These are phyloP conservation scores for Yarrowia sp. DNA, from an alignment of 805 yeast species.

Conservation along the genomic window DNA sequence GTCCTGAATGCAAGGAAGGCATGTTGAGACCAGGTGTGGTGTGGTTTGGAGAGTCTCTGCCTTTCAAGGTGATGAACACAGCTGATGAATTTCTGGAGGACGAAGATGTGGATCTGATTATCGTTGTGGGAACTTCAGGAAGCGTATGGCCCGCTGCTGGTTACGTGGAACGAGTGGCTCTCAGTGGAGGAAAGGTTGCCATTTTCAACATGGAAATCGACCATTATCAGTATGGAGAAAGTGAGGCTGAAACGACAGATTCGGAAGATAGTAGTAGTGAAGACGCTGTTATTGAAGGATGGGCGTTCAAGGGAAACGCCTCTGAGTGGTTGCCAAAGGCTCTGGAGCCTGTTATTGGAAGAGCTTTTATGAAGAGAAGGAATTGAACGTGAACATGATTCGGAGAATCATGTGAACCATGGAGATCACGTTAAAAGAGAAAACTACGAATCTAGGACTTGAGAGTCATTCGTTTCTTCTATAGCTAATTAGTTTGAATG, in stretches of 20 bases:
- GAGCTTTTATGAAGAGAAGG: constrained; percentile 6
- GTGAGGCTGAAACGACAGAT: constrained; percentile 48
- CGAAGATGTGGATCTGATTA: constrained; percentile 62
- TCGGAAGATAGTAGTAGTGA: constrained; percentile 42
- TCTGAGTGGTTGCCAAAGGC: constrained; percentile 67
- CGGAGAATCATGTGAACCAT: neutral
- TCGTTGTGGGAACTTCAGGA: constrained; percentile 84
- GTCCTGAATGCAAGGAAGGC: constrained; percentile 71
- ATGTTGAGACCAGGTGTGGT: constrained; percentile 84
- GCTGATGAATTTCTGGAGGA: constrained; percentile 69
- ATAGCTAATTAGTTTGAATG: neutral
- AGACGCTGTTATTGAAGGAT: constrained; percentile 44
- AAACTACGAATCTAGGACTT: no score
- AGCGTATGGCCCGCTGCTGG: constrained; percentile 91
- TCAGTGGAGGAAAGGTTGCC: constrained; percentile 78
- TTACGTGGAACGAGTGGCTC: constrained; percentile 71
- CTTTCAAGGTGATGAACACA: constrained; percentile 56
- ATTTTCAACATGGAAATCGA: constrained; percentile 59
- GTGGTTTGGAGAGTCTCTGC: constrained; percentile 91
- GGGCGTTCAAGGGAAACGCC: constrained; percentile 83
- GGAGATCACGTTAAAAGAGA: neutral
- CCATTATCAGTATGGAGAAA: constrained; percentile 21
- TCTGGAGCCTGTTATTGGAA: constrained; percentile 47
- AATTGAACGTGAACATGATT: neutral
- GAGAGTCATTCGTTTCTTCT: no score